Base-by-base conservation (phyloP, 345 rosid genomes). In the Clarkia xantiana region DNA sequence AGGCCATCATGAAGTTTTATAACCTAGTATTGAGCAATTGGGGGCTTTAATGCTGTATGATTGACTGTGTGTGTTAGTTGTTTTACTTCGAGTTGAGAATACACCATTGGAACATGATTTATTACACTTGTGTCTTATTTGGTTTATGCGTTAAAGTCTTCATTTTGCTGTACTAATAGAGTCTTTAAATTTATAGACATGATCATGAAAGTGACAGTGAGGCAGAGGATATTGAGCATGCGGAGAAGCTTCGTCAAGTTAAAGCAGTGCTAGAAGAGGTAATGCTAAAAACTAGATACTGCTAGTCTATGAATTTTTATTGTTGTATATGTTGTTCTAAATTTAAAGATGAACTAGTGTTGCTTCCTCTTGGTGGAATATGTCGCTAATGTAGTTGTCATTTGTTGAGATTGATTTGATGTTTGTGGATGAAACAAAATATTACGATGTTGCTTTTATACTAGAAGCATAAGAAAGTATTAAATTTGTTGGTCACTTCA, bases 221-320 rank as follows among this genome's bases (percentile, higher is more conserved):
- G 76, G 91, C 99, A 44, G 99, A 93, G 71, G 99, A 84, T 68
- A 54, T 80, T 58, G 99, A 93, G 71, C 99, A 93, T 67, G 95
- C 97, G 62, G 99, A 93, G 71, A 93, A 87, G 80, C 87, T 93
- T 72, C 94, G 94, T 38, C 99, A 84, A 71, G 99, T 93, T 44
- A 93, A 86, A 79, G 96, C 90, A 34, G 99, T 87, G 49, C 93
- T 93, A 54, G 99, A 87, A 69, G 99, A 93, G 98, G 98, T 86
- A 53, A 61, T 47, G 51, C 5, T 49, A 41, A 51, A 11, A 18
- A 38, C 45, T 44, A 53, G 46, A 29, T 29, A 5, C 9, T 25
- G 25, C 44, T 17, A 34, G 39, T 9, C 44, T 52, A 40, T 47
- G 41, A 22, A 45, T 6, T 39, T n/a, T 40, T 52, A 7, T 34